A percentile compares a stretch with the other conserved stretches of the same genome.
phyloP scores from a whole-genome alignment of 225 moss, liverwort and hornwort genomes.

The Marchantia polymorpha region DNA sequence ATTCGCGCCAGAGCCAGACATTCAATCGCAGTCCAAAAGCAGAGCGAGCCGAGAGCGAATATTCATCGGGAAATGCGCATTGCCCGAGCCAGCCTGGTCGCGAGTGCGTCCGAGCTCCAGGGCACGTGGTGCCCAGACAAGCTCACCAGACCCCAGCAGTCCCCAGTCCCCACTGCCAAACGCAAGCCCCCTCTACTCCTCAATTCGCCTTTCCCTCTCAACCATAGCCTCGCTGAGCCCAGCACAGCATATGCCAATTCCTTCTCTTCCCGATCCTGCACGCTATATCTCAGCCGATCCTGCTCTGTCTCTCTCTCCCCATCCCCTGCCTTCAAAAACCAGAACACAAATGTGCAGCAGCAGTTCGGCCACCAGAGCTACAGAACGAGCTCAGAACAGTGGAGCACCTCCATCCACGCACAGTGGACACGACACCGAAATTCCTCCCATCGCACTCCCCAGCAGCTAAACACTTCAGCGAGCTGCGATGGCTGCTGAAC shows the following conservation, averaged over 20 bases:
- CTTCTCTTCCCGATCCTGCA: neutral
- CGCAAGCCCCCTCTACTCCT: no score
- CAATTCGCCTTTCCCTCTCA: neutral
- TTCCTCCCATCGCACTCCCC: no score
- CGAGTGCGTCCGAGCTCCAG: neutral
- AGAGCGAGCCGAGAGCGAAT: neutral
- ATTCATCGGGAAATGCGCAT: conserved; percentile 16
- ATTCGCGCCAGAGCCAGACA: neutral
- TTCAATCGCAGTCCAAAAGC: neutral
- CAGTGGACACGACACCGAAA: no score
- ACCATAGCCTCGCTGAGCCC: no score
- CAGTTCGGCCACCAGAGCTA: neutral
- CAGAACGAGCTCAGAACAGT: no score
- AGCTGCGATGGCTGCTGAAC: no score
- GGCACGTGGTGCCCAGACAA: conserved; percentile 1
- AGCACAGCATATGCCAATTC: neutral
- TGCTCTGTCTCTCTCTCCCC: neutral
- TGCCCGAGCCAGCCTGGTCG: neutral
- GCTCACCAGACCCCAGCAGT: neutral
- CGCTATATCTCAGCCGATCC: neutral
- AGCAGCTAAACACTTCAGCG: no score
- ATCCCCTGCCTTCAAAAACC: neutral
- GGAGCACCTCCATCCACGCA: no score
- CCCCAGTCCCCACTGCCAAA: neutral
- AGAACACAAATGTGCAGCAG: neutral